Evolutionary conservation across 768 basidiomycete genomes (phyloP), one percentile per base, ranked within the genome.

Genomic region (Kwoniella europaea): DNA sequence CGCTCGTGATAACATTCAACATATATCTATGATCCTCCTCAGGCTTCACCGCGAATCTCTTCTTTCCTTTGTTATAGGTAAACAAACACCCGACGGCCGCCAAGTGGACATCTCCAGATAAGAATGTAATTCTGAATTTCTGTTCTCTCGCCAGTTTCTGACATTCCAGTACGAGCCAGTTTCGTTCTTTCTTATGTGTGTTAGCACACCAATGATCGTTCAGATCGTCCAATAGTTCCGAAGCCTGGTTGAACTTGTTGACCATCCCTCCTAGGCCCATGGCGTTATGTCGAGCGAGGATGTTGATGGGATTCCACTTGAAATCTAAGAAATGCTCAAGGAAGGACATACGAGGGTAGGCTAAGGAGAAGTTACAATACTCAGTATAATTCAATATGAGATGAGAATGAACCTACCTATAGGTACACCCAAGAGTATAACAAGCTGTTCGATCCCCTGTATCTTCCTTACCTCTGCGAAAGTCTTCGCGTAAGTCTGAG

Each of bases 201-300:
- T 89, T 89, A 41, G 92, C 88, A 4, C 93, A 95, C 94, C 94
- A 95, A 76, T 95, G 93, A 79, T 96, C 93, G 74, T 94, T 94
- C 90, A 82, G 85, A 84, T 99, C 96, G 83, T 98, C 96, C 66
- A 98, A 87, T 35, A 99, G 85, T 84, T 98, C 97, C 0, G 94
- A 92, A 55, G 83, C 78, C 54, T 83, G 76, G 66, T 83, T 79
- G 74, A 83, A 81, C 70, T 79, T 84, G 71, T 81, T 84, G 24
- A 82, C 76, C 68, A 95, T 91, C 13, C 92, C 91, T 41, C 88
- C 88, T 54, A 93, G 81, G 20, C 91, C 91, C 62, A 91, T 71
- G 0, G 88, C 85, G 10, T 91, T 91, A 54, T 85, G 85, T 79
- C 88, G 88, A 9, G 91, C 91, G 9, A 98, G 86, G 3, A 89